phyloP scores from a whole-genome alignment of 495 filamentous ascomycete genomes.

The Astrothelium subdiscretum region DNA sequence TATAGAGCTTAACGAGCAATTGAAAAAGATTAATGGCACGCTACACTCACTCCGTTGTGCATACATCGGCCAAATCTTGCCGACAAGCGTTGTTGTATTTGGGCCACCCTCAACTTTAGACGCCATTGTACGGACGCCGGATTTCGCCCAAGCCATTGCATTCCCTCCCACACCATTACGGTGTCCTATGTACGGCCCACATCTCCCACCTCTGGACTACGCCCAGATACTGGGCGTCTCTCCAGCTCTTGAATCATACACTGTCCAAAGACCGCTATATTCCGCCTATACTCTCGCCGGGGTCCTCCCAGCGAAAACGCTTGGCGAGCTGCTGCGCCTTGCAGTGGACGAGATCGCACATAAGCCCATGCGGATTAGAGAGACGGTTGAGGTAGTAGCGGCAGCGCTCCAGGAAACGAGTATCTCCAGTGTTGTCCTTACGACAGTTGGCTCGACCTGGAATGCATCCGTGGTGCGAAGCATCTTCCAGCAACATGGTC shows the following conservation, averaged over 20 bases:
- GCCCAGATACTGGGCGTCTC: constrained; percentile 4
- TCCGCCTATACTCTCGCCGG: constrained; percentile 5
- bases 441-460: constrained; percentile 11
- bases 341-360: constrained; percentile 5
- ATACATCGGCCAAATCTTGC: constrained; percentile 7
- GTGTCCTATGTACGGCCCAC: constrained; percentile 8
- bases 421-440: constrained; percentile 10
- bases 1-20: neutral
- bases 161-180: constrained; percentile 1
- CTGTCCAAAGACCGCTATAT: constrained; percentile 3
- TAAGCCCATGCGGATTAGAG: constrained; percentile 3
- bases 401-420: constrained; percentile 1
- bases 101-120: constrained; percentile 10
- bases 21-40: constrained; percentile 4
- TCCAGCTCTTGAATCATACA: neutral
- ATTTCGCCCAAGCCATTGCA: neutral
- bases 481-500: constrained; percentile 9
- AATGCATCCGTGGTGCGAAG: constrained; percentile 4
- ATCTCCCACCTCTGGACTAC: constrained; percentile 3
- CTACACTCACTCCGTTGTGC: constrained; percentile 6
- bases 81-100: constrained; percentile 7
- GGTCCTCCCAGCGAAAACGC: neutral
- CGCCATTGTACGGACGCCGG: neutral
- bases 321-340: constrained; percentile 5
- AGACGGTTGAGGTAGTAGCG: constrained; percentile 4